Percentiles rank a stretch among this genome's conserved stretches.
These are phyloP conservation scores for Discostella pseudostelligera DNA, from an alignment of 108 stramenopile species.

Conservation along the genomic window DNA sequence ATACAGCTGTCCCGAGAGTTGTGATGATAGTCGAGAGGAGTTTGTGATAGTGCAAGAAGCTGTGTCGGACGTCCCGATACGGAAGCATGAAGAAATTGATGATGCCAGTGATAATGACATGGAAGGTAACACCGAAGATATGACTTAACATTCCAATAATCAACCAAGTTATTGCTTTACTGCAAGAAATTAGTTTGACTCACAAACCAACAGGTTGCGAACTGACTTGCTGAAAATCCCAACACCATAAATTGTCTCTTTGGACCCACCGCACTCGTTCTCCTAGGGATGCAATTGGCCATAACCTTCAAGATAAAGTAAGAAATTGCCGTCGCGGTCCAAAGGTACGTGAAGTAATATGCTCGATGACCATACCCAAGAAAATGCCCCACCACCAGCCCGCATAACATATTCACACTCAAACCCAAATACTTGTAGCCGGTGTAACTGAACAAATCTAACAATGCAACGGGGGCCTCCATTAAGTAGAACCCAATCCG, in stretches of 20 bases:
- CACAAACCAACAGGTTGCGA: constrained; percentile 89
- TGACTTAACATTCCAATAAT: neutral
- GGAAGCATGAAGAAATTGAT: neutral
- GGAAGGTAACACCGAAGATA: neutral
- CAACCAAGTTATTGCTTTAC: constrained; percentile 4
- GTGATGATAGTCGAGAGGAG: constrained; percentile 49
- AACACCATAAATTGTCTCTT: constrained; percentile 88
- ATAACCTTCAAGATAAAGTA: constrained; percentile 91
- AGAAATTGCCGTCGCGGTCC: constrained; percentile 76
- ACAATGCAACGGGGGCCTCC: constrained; percentile 61
- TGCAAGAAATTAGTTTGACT: constrained; percentile 84
- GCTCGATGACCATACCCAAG: constrained; percentile 64
- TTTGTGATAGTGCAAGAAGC: constrained; percentile 62
- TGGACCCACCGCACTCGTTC: constrained; percentile 65
- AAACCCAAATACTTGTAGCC: constrained; percentile 92
- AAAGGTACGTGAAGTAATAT: constrained; percentile 83
- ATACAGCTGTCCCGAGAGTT: constrained; percentile 66
- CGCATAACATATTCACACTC: constrained; percentile 75
- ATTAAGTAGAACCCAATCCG: constrained; percentile 90
- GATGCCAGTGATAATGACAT: constrained; percentile 10
- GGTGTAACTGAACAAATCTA: constrained; percentile 80
- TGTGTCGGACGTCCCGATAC: constrained; percentile 35
- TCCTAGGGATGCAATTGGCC: constrained; percentile 74
- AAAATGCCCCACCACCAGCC: constrained; percentile 58
- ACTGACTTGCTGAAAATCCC: constrained; percentile 82